Evolutionary conservation across 768 basidiomycete genomes (phyloP).

Genomic region (Amanita pseudoporphyria): DNA sequence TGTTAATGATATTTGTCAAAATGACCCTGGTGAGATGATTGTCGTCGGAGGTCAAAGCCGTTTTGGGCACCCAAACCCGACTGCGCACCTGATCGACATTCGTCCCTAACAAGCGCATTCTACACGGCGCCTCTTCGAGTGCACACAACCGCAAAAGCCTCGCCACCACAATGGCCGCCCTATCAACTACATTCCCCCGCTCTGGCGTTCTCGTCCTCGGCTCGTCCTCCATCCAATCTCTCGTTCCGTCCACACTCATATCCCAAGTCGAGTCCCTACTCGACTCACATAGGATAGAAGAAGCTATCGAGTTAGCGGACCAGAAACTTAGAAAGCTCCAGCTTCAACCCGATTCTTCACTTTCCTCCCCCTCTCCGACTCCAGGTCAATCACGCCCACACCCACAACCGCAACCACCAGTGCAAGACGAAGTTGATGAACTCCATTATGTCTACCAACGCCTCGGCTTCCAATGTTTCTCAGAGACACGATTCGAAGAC

Average conservation of each 20-base stretch:
- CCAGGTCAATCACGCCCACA: not conserved
- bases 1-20: too few species aligned
- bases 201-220: constrained; percentile 62
- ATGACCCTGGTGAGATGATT: too few species aligned
- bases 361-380: too few species aligned
- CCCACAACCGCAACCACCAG: not conserved
- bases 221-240: constrained; percentile 47
- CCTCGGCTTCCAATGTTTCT: constrained; percentile 71
- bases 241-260: constrained; percentile 63
- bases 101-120: too few species aligned
- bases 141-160: not conserved
- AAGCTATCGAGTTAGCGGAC: constrained; percentile 54
- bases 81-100: too few species aligned
- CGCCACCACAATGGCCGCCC: not conserved
- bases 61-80: too few species aligned
- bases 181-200: constrained; percentile 41
- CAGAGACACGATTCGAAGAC: constrained; percentile 75
- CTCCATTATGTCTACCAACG: constrained; percentile 73
- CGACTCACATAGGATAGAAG: constrained; percentile 51
- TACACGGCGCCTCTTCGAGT: too few species aligned
- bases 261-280: constrained; percentile 66
- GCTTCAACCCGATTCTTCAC: not conserved
- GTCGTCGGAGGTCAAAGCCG: too few species aligned
- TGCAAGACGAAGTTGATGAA: constrained; percentile 43
- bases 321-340: constrained; percentile 50